Conservation (phyloP, 163 green algal genomes). For the Scenedesmus sp. region DNA sequence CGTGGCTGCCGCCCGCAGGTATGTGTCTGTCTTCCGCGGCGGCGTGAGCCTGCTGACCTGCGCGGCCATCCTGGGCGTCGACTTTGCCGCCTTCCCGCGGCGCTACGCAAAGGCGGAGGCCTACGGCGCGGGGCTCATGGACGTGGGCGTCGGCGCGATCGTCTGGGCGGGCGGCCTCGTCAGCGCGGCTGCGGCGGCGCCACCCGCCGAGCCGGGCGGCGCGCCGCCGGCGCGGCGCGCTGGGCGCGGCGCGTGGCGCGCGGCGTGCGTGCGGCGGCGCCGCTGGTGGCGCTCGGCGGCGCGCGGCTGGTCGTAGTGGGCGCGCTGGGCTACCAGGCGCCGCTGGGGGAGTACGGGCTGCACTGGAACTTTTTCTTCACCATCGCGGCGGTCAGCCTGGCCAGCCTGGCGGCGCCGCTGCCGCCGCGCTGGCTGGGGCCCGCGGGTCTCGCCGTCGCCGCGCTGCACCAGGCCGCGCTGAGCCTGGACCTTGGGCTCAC, state of each 20-base stretch:
- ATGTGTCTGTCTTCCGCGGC: slow-evolving; percentile 66
- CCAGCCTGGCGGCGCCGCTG: slow-evolving; percentile 33
- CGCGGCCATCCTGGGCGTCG: slow-evolving; percentile 89
- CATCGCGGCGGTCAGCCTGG: slow-evolving; percentile 70
- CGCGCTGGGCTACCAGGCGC: slow-evolving; percentile 69
- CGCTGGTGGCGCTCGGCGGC: slow-evolving; percentile 59
- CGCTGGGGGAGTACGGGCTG: slow-evolving; percentile 90
- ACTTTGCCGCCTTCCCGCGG: slow-evolving; percentile 91
- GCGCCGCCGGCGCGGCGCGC: neutral
- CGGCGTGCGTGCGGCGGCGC: slow-evolving; percentile 22
- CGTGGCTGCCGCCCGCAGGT: slow-evolving; percentile 48
- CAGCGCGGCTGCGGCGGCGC: slow-evolving; percentile 2
- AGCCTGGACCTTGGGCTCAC: slow-evolving; percentile 17
- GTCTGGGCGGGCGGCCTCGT: slow-evolving; percentile 78
- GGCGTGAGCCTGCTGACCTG: slow-evolving; percentile 79
- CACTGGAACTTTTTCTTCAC: slow-evolving; percentile 99
- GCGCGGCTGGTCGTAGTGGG: slow-evolving; percentile 51
- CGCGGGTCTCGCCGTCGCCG: slow-evolving; percentile 30
- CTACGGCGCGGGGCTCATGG: slow-evolving; percentile 88
- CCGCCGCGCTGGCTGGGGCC: slow-evolving; percentile 19
- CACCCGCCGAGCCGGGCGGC: neutral
- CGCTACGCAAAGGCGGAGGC: slow-evolving; percentile 89
- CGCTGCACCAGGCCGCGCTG: slow-evolving; percentile 63
- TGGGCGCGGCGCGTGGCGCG: neutral
- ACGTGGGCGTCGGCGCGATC: slow-evolving; percentile 88